Evolutionary conservation across 2,329 filamentous ascomycete species (phyloP).

Genomic region (Colletotrichum cordylinicola): DNA sequence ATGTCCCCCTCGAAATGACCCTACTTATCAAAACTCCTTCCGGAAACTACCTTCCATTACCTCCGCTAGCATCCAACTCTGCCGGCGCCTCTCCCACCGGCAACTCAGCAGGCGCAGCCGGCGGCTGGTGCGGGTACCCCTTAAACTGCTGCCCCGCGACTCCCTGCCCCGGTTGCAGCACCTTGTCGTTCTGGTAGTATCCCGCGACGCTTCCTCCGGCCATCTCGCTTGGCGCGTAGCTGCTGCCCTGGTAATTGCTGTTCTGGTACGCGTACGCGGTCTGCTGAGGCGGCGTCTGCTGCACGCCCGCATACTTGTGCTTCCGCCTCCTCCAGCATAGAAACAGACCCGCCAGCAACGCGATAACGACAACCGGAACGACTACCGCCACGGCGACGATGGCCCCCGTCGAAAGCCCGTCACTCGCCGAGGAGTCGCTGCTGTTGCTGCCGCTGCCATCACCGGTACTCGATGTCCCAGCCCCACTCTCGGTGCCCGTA

Average conservation of each 20-base stretch:
- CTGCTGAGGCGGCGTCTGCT: not conserved
- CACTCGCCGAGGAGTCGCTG: not conserved
- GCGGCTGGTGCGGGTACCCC: not conserved
- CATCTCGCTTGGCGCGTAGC: slow-evolving; percentile 3
- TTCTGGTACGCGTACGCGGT: not conserved
- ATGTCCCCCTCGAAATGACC: not conserved
- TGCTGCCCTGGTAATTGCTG: not conserved
- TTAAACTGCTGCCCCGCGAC: not conserved
- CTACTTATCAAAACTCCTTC: not conserved
- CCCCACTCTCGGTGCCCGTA: not conserved
- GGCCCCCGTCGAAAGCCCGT: not conserved
- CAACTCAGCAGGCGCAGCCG: not conserved
- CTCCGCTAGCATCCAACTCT: not conserved
- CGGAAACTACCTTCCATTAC: not conserved
- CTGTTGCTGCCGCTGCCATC: not conserved
- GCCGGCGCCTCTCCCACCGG: not conserved
- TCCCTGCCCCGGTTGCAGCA: not conserved
- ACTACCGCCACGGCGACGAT: slow-evolving; percentile 3
- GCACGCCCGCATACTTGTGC: slow-evolving; percentile 7
- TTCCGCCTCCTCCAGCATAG: slow-evolving; percentile 10
- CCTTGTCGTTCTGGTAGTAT: slow-evolving; percentile 19
- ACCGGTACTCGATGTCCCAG: not conserved
- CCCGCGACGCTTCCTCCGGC: not conserved
- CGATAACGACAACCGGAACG: not conserved
- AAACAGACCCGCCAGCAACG: slow-evolving; percentile 5